phyloP scores from a whole-genome alignment of 352 stramenopile species.

The Elongisporangium undulatum region DNA sequence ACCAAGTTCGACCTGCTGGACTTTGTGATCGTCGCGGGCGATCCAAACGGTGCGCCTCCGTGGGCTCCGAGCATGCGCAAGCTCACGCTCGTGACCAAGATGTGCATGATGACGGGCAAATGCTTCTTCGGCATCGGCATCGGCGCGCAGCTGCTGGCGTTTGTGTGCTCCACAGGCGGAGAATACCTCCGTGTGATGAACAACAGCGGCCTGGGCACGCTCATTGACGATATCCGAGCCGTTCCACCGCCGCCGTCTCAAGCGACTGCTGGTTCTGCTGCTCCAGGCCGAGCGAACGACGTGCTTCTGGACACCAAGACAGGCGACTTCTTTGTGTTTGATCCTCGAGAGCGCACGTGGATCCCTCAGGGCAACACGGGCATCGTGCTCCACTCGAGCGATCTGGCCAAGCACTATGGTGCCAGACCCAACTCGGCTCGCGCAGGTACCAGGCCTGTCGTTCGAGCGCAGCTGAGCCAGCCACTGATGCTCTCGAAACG shows the following conservation, averaged over 20 bases:
- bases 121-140: slow-evolving; percentile 67
- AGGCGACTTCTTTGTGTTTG: slow-evolving; percentile 67
- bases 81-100: slow-evolving; percentile 61
- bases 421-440: slow-evolving; percentile 55
- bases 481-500: slow-evolving; percentile 42
- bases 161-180: slow-evolving; percentile 67
- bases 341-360: slow-evolving; percentile 30
- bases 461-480: slow-evolving; percentile 26
- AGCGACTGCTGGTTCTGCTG: slow-evolving; percentile 13
- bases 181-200: slow-evolving; percentile 59
- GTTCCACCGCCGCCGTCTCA: slow-evolving; percentile 22
- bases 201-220: slow-evolving; percentile 44
- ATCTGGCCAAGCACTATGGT: slow-evolving; percentile 51
- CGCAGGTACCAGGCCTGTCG: slow-evolving; percentile 42
- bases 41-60: slow-evolving; percentile 42
- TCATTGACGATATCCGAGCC: slow-evolving; percentile 32
- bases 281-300: slow-evolving; percentile 14
- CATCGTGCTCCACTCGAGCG: slow-evolving; percentile 59
- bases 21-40: slow-evolving; percentile 75
- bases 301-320: slow-evolving; percentile 69
- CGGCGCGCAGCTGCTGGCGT: slow-evolving; percentile 54
- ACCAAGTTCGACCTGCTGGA: slow-evolving; percentile 80
- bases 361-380: slow-evolving; percentile 73
- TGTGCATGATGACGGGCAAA: slow-evolving; percentile 89
- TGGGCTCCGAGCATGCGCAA: slow-evolving; percentile 65